Evolutionary conservation across 805 yeast genomes (phyloP).

Genomic region (Candida maesae): DNA sequence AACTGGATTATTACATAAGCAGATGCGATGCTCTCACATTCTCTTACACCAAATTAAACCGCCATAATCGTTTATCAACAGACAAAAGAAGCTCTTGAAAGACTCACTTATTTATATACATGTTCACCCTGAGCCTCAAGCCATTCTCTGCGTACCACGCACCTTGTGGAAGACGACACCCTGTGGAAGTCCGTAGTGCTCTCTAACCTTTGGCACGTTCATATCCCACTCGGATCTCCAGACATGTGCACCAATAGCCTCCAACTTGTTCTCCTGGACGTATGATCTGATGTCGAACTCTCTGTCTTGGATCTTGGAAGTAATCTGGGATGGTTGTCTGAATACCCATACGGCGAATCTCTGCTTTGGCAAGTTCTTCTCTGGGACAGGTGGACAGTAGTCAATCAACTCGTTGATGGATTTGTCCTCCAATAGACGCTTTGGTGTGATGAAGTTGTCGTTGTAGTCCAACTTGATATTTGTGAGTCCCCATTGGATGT

Average conservation of each 20-base stretch:
- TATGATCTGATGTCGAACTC: conserved; percentile 72
- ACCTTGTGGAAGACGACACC: conserved; percentile 67
- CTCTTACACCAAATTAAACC: too few species aligned
- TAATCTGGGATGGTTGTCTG: conserved; percentile 48
- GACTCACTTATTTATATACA: not conserved
- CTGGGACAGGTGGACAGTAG: conserved; percentile 84
- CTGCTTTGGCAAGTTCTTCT: conserved; percentile 79
- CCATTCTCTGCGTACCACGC: conserved; percentile 21
- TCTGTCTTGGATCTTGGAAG: conserved; percentile 29
- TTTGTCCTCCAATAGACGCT: conserved; percentile 30
- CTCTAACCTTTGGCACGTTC: conserved; percentile 64
- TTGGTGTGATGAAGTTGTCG: conserved; percentile 48
- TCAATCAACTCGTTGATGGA: conserved; percentile 46
- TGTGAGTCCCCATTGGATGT: conserved; percentile 71
- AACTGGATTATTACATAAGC: too few species aligned
- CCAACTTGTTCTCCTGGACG: conserved; percentile 48
- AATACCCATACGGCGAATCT: conserved; percentile 89
- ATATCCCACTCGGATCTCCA: conserved; percentile 88
- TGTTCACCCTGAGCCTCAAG: not conserved
- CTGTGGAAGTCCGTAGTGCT: conserved; percentile 62
- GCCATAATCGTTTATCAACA: too few species aligned
- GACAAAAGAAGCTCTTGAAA: too few species aligned
- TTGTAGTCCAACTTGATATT: conserved; percentile 59
- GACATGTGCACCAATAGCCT: conserved; percentile 87
- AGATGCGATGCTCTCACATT: too few species aligned